Base-by-base conservation (phyloP, 768 basidiomycete species). In the Amyloporia xantha region DNA sequence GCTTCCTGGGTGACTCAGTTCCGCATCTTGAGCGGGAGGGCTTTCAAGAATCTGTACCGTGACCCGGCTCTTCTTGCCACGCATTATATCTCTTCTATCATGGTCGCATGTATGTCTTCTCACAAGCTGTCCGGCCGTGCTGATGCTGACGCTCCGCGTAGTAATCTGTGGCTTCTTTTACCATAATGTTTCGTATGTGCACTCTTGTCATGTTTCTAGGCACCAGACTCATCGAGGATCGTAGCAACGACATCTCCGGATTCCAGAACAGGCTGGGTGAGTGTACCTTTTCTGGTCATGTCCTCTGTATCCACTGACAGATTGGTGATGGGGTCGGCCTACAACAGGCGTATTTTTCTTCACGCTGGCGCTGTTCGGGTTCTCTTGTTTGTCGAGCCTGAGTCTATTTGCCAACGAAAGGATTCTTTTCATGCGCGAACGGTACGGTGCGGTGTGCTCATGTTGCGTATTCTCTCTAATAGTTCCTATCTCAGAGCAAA, bases 1-100 rank as follows among this genome's bases (percentile, higher is more conserved):
- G 96, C 95, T 5, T 85, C 78, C 54, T 92, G 84, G 79, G 74
- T 73, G 37, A 94, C 87, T 15, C 96, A 99, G 70, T 98, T 99
- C 61, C 78, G 79, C 63, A 94, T 97, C 49, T 68, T 99, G 62
- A 96, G 92, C 62, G 94, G 94, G 21, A 70, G 96, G 49, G 93
- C 95, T 19, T 98, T 99, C 76, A 98, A 98, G 78, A 98, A 98
- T 61, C 67, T 99, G 51, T 98, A 99, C 64, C 76, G 95, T 21
- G 92, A 99, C 60, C 95, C 95, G 0, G 86, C 93, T 41, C 66
- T 99, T 48, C 75, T 99, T 72, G 76, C 82, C 2, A 85, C 93
- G 5, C 96, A 99, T 68, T 99, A 98, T 67, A 60, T 82, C 37
- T 83, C 90, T 5, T 82, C 93, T 1, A 79, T 98, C 55, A 75